These are phyloP conservation scores for Skeletonema tropicum DNA, from an alignment of 108 stramenopile genomes.

Conservation along the genomic window DNA sequence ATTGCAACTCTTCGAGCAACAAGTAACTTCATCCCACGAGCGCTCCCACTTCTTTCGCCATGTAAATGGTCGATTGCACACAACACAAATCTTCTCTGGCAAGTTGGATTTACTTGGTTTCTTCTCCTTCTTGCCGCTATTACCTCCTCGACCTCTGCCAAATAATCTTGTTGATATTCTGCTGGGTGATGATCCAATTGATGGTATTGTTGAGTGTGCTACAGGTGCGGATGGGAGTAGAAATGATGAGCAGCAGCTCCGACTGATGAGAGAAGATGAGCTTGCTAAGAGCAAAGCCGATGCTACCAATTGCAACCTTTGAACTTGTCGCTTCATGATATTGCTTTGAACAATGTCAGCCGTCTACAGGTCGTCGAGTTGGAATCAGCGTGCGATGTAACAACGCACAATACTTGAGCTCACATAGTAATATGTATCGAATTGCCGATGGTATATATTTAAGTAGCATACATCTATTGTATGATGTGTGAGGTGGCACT, in stretches of 20 bases:
- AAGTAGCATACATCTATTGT: too few species aligned
- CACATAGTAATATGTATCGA: too few species aligned
- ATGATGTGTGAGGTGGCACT: too few species aligned
- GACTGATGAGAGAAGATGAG: conserved; percentile 10
- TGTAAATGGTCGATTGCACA: conserved; percentile 70
- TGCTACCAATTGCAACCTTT: background rate
- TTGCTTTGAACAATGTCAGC: too few species aligned
- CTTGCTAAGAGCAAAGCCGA: conserved; percentile 5
- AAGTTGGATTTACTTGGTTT: conserved; percentile 51
- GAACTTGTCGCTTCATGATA: background rate
- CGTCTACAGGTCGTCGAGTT: too few species aligned
- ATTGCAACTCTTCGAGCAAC: conserved; percentile 64
- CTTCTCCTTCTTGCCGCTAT: conserved; percentile 24
- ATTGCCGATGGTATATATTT: too few species aligned
- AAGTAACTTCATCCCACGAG: conserved; percentile 59
- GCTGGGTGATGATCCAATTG: background rate
- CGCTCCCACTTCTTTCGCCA: conserved; percentile 70
- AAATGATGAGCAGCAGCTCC: conserved; percentile 8
- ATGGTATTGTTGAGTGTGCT: too few species aligned
- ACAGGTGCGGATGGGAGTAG: conserved; percentile 2
- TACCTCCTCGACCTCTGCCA: conserved; percentile 12
- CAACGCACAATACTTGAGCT: too few species aligned
- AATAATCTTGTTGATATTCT: conserved; percentile 12
- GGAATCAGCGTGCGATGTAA: too few species aligned
- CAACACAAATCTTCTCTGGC: conserved; percentile 70